Conservation (phyloP, 1,284 basidiomycete species). For the Leccinum pseudoinsigne region DNA sequence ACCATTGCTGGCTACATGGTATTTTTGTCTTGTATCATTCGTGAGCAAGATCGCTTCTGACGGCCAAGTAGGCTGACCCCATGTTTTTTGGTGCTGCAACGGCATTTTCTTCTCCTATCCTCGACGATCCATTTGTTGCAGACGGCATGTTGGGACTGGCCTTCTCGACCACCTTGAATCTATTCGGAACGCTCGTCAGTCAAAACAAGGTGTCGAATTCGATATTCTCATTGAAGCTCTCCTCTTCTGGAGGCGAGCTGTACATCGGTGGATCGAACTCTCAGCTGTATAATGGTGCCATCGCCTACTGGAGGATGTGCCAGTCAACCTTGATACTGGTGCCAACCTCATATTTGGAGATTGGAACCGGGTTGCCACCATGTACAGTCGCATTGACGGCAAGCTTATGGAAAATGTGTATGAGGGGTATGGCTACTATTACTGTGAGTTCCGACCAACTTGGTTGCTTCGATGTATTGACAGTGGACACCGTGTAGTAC, state of each 20-base stretch:
- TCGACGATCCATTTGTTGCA: background rate
- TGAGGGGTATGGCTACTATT: background rate
- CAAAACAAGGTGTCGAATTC: background rate
- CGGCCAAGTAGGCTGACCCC: background rate
- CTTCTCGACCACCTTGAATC: background rate
- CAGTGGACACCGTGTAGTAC: background rate
- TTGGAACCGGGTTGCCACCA: background rate
- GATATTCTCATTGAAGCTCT: background rate
- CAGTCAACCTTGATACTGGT: background rate
- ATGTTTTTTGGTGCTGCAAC: background rate
- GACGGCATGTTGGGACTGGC: background rate
- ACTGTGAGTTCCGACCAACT: background rate
- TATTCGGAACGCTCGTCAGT: background rate
- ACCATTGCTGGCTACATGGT: background rate
- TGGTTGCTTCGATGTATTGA: background rate
- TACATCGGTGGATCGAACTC: background rate
- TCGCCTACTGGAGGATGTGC: background rate
- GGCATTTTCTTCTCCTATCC: no score
- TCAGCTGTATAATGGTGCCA: background rate
- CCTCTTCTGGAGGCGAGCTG: background rate
- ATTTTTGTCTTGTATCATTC: background rate
- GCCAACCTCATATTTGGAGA: background rate
- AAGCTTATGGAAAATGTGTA: background rate
- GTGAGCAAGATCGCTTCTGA: background rate
- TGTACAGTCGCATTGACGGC: background rate